A percentile compares a stretch with the other conserved stretches of the same genome.
Evolutionary conservation across 179 eudicot genomes (phyloP).

Genomic region (Spergularia azorica): DNA sequence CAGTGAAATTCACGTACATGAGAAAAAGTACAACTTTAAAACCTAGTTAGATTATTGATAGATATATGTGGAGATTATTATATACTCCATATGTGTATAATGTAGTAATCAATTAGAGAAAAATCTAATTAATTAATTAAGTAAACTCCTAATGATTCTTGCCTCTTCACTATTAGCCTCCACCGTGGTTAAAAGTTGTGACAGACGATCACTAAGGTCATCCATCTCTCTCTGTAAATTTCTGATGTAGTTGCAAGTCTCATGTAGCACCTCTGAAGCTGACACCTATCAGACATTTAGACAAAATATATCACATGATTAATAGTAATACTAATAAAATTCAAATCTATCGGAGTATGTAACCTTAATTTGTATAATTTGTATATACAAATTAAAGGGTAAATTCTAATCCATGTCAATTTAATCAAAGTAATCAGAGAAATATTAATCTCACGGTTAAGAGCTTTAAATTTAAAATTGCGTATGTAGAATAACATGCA

Average conservation of each 20-base stretch:
- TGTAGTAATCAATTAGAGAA: neutral
- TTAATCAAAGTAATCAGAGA: no score
- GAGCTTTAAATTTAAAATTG: no score
- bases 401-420: no score
- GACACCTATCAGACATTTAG: conserved; percentile 40
- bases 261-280: conserved; percentile 65
- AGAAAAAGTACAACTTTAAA: neutral
- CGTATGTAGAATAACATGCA: no score
- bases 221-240: conserved; percentile 61
- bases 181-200: conserved; percentile 57
- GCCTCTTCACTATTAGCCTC: conserved; percentile 69
- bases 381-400: no score
- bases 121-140: conserved; percentile 41
- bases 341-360: no score
- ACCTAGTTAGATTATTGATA: conserved; percentile 21
- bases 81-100: neutral
- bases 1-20: no score
- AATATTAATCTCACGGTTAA: no score
- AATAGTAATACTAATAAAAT: no score
- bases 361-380: no score
- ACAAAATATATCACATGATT: no score
- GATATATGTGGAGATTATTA: neutral
- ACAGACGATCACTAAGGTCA: conserved; percentile 65
- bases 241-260: conserved; percentile 72
- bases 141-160: conserved; percentile 58